A percentile compares a stretch with the other conserved stretches of the same genome.
Conservation (phyloP, 176 grass and related monocot species). For the Thinopyrum elongatum region DNA sequence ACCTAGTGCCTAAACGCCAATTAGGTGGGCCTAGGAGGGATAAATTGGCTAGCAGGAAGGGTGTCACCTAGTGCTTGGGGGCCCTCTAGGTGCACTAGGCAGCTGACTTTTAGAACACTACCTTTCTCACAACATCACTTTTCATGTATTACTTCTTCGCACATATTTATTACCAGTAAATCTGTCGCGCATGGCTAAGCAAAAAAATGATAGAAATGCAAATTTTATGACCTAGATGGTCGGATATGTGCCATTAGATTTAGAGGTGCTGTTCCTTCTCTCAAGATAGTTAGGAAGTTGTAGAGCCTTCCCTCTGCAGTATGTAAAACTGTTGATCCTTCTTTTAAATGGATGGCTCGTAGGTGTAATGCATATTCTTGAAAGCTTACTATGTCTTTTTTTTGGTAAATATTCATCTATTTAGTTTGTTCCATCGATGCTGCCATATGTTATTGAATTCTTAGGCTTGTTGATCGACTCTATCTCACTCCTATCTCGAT, state of each 20-base stretch:
- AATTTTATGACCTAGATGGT: background rate
- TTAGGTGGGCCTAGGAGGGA: background rate
- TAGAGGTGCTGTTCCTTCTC: background rate
- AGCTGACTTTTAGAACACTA: background rate
- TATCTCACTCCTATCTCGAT: slow-evolving; percentile 22
- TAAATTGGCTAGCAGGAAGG: background rate
- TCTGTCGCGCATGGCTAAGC: background rate
- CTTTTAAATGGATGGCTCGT: background rate
- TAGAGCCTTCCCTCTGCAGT: background rate
- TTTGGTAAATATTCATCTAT: background rate
- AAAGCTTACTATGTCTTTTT: background rate
- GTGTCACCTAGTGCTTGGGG: background rate
- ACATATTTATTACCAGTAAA: background rate
- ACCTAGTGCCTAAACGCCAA: background rate
- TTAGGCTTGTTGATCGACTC: background rate
- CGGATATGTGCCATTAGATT: background rate
- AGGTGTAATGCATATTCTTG: background rate
- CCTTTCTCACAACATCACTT: background rate
- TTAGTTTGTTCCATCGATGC: background rate
- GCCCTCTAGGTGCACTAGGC: background rate
- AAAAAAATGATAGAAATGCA: background rate
- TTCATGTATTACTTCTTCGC: background rate
- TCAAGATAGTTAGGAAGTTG: background rate
- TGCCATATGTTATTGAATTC: background rate
- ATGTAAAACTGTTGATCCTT: background rate